A percentile compares a stretch with the other conserved stretches of the same genome.
Conservation (phyloP, 164 flowering plant genomes). For the Dillenia suffruticosa region DNA sequence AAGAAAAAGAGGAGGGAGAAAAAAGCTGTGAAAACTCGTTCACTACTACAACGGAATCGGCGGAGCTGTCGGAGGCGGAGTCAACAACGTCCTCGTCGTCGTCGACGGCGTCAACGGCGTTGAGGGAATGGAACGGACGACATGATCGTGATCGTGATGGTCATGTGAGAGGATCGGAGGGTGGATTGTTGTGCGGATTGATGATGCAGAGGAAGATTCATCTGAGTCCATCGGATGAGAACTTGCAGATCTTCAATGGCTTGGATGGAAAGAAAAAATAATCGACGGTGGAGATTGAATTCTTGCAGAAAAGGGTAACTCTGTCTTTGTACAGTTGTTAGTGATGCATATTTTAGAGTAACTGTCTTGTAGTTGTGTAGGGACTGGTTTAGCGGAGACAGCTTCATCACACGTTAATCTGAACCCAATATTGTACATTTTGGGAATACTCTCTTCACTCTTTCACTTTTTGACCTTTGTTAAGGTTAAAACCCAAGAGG, state of each 20-base stretch:
- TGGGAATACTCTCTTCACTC: too few species aligned
- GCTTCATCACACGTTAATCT: too few species aligned
- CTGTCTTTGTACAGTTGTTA: not conserved
- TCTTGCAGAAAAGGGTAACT: not conserved
- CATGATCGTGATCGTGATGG: slow-evolving; percentile 31
- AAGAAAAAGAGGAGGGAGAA: slow-evolving; percentile 12
- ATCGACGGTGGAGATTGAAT: slow-evolving; percentile 10
- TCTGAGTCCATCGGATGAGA: slow-evolving; percentile 46
- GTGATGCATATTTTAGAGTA: too few species aligned
- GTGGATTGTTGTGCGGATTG: slow-evolving; percentile 53
- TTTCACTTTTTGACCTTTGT: too few species aligned
- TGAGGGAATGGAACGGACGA: slow-evolving; percentile 59
- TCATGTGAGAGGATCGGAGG: slow-evolving; percentile 21
- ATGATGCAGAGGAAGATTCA: slow-evolving; percentile 42
- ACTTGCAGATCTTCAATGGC: slow-evolving; percentile 31
- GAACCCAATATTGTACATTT: too few species aligned
- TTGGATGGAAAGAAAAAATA: slow-evolving; percentile 20
- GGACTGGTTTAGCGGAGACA: too few species aligned
- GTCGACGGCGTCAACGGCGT: slow-evolving; percentile 30
- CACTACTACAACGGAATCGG: not conserved
- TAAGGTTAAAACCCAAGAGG: too few species aligned
- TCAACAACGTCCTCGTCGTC: slow-evolving; percentile 53
- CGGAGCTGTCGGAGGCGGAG: slow-evolving; percentile 21
- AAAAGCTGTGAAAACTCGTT: too few species aligned
- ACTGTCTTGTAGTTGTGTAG: too few species aligned